phyloP scores from a whole-genome alignment of 2,329 filamentous ascomycete genomes.

The Xylariaceae sp. region DNA sequence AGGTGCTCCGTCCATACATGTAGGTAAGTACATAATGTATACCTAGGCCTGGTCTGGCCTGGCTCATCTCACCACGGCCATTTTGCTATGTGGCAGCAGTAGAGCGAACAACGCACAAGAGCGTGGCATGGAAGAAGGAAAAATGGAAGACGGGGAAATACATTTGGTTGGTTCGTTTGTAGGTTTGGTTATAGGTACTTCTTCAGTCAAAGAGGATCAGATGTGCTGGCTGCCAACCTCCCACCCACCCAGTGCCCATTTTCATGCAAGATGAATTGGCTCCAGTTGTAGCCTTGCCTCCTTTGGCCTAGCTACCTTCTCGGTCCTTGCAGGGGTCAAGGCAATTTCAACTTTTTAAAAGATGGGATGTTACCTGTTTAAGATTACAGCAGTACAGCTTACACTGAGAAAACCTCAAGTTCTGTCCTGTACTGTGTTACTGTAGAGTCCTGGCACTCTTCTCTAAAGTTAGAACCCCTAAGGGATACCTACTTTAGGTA shows the following conservation, averaged over 20 bases:
- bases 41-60: not conserved
- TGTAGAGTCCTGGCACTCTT: no score
- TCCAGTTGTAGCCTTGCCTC: no score
- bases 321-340: not conserved
- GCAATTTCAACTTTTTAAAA: no score
- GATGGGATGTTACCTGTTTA: no score
- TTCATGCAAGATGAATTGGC: constrained; percentile 16
- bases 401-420: no score
- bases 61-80: not conserved
- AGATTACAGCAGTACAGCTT: no score
- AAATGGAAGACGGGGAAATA: not conserved
- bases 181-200: no score
- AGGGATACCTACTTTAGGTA: no score
- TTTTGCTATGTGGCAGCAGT: constrained; percentile 9
- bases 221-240: constrained; percentile 15
- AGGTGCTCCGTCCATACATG: no score
- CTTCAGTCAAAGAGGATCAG: constrained; percentile 4
- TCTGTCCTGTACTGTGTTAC: no score
- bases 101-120: not conserved
- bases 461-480: no score
- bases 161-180: constrained; percentile 1
- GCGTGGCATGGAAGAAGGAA: constrained; percentile 2
- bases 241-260: no score
- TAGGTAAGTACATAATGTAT: not conserved
- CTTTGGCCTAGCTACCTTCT: constrained; percentile 4